Base-by-base conservation (phyloP, 1,139 yeast species). In the Hemisphaericaspora xylofermentans region DNA sequence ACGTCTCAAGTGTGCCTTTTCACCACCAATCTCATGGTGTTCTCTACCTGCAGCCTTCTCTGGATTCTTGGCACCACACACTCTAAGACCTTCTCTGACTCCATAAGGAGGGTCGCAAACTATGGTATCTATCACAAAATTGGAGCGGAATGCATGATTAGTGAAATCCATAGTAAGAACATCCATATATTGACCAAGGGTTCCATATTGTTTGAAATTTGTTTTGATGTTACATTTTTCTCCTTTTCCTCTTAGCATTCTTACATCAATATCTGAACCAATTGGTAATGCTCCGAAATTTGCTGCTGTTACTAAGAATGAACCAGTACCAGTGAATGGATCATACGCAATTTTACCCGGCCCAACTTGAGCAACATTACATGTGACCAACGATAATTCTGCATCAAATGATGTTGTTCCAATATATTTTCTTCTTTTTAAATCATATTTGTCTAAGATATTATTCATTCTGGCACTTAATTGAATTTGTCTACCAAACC, bases 81-180 rank as follows among this genome's bases (percentile, higher is more conserved):
- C 96, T 57, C 88, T 88, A 36, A 94, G 76, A 1, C 98, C 96
- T 60, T 94, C 99, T 53, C 99, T 74, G 1, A 93, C 95, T 2
- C 98, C 99, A 60, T 93, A 93, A 0, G 99, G 99, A 1, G 98
- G 98, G 61, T 93, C 99, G 58, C 97, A 91, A 2, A 93, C 79
- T 12, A 93, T 89, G 1, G 89, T 76, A 54, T 93, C 96, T 14
- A 94, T 74, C 29, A 57, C 62, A 33, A 93, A 65, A 51, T 76
- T 72, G 1, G 62, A 46, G 47, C 97, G 74, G 42, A 94, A 68
- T 3, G 96, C 84, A 60, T 86, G 86, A 58, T 93, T 91, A 4
- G 98, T 93, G 61, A 93, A 93, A 63, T 93, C 99, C 95, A 93
- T 88, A 10, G 95, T 83, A 53, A 88, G 56, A 0, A 85, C 83